phyloP scores from a whole-genome alignment of 169 alveolate genomes.

The Cyclospora cayetanensis region DNA sequence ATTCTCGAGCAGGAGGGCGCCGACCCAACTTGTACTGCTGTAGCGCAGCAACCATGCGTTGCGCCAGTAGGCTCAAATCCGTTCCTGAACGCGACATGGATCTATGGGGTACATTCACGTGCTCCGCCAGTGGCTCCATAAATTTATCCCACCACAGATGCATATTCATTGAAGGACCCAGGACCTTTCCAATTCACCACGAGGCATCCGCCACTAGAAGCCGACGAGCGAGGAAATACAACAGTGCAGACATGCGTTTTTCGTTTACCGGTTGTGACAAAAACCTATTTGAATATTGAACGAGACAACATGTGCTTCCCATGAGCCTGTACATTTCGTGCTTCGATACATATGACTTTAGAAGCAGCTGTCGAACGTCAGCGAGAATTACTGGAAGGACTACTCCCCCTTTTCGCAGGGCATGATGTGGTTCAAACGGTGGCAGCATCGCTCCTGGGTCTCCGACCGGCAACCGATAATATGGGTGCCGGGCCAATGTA shows the following conservation, averaged over 20 bases:
- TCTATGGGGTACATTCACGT: neutral
- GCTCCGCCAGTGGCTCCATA: neutral
- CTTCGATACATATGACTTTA: neutral
- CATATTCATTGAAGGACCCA: slow-evolving; percentile 14
- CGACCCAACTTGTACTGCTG: neutral
- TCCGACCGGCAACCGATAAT: neutral
- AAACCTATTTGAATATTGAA: neutral
- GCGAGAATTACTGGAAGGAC: neutral
- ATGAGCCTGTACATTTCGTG: neutral
- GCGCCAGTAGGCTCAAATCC: neutral
- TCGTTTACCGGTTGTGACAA: too few relatives aligned
- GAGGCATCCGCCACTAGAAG: neutral
- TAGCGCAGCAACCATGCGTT: neutral
- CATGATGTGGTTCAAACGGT: neutral
- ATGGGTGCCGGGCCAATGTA: too few relatives aligned
- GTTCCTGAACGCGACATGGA: too few relatives aligned
- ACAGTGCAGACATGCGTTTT: neutral
- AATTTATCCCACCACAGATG: neutral
- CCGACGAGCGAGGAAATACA: neutral
- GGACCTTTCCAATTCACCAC: slow-evolving; percentile 19
- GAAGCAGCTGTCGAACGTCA: neutral
- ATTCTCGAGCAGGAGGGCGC: neutral
- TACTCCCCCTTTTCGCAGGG: neutral
- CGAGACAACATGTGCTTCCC: neutral
- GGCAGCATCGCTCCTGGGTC: neutral